Base-by-base conservation (phyloP, 768 basidiomycete genomes). In the Lyophyllum decastes region DNA sequence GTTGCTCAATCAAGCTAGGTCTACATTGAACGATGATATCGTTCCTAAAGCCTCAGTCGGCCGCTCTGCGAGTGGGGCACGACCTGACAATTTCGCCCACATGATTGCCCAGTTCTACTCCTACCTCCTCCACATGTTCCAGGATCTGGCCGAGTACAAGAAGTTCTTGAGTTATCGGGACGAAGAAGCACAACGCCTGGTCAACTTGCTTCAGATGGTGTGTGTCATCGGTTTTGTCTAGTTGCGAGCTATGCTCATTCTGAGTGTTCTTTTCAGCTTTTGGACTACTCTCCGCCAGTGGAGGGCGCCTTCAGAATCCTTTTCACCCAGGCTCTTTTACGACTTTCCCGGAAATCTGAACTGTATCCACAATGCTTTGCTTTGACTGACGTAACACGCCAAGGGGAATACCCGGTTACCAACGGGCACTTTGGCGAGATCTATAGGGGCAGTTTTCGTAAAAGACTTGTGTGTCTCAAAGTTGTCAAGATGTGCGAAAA, bases 391-490 rank as follows among this genome's bases (percentile, higher is more conserved):
- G 59, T 62, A n/a, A 52, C 54, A 19, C 57, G 51, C 2, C 52
- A 52, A 11, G 33, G 60, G 0, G 59, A n/a, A n/a, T n/a, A 49
- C 8, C 55, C 61, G 1, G 54, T 62, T 5, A 56, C 68, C 0
- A 53, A 58, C 12, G 72, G 72, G 8, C 57, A 64, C 16, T 73
- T 70, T 49, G 65, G 69, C 7, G 72, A 72, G 14, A 65, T 73
- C 7, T 68, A 68, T 61, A 68, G 49, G 52, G 69, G 66, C 2
- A 8, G 49, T 16, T 60, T 62, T 40, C 55, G 55, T 1, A 63
- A 58, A 9, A 59, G 61, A 30, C 19, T 54, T 4, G 68, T 73
- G 2, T 70, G 68, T 49, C 38, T 70, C 46, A 73, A 73, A 50
- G 50, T 69, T 2, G 54, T 72, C 19, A 67, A 60, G 43, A 52